phyloP scores from a whole-genome alignment of 2,329 filamentous ascomycete species.

The Helotiales sp. region DNA sequence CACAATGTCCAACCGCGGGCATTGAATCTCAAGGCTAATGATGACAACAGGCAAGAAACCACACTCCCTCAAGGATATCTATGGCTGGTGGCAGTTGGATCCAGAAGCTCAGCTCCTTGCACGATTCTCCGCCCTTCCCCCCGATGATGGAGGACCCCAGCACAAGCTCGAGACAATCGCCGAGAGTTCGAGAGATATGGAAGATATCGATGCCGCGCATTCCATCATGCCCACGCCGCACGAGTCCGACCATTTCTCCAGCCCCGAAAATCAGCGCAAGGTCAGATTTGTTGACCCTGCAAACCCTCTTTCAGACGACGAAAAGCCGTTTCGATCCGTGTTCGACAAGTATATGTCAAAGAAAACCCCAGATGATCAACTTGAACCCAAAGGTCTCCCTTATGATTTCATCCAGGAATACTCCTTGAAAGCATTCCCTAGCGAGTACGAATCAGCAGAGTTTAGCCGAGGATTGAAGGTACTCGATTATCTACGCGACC shows the following conservation, averaged over 20 bases:
- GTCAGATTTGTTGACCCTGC: constrained; percentile 8
- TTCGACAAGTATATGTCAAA: background rate
- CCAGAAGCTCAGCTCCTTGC: constrained; percentile 24
- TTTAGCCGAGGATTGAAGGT: constrained; percentile 26
- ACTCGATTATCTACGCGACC: constrained; percentile 31
- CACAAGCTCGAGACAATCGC: background rate
- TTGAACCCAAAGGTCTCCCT: constrained; percentile 15
- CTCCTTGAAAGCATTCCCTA: constrained; percentile 20
- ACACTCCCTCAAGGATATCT: constrained; percentile 24
- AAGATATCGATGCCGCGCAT: background rate
- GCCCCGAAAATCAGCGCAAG: constrained; percentile 18
- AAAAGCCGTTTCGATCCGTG: background rate
- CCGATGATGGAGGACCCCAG: no score
- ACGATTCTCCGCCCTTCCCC: constrained; percentile 22
- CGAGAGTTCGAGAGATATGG: no score
- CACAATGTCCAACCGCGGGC: background rate
- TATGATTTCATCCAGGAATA: constrained; percentile 17
- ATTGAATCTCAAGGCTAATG: background rate
- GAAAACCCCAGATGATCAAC: background rate
- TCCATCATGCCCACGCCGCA: background rate
- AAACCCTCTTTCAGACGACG: background rate
- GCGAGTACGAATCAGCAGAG: constrained; percentile 22
- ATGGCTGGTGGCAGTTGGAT: constrained; percentile 29
- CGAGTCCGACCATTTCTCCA: constrained; percentile 21
- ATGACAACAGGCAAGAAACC: constrained; percentile 23